phyloP scores from a whole-genome alignment of 116 monocot genomes.

The Cymodocea nodosa region DNA sequence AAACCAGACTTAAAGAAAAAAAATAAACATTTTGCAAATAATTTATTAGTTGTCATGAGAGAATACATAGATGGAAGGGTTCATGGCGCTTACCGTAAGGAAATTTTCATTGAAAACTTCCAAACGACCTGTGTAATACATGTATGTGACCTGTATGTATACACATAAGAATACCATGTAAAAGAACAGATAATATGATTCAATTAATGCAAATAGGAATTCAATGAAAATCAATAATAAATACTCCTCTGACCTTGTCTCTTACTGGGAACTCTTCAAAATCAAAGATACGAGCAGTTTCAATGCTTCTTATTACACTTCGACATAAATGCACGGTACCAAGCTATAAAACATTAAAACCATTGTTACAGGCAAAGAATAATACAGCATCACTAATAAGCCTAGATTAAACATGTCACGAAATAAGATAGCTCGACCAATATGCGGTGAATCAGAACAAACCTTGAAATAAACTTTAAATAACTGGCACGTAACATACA shows the following conservation, averaged over 20 bases:
- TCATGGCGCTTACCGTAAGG: conserved; percentile 43
- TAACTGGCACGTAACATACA: conserved; percentile 81
- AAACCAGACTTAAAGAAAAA: too few species aligned
- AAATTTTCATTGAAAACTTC: conserved; percentile 93
- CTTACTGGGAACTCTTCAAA: conserved; percentile 86
- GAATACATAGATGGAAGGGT: not conserved
- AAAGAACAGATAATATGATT: not conserved
- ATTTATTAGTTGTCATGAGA: not conserved
- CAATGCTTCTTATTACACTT: conserved; percentile 91
- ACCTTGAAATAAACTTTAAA: conserved; percentile 97
- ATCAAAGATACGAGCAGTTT: conserved; percentile 90
- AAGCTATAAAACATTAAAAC: conserved; percentile 41
- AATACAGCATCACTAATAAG: not conserved
- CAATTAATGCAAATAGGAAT: not conserved
- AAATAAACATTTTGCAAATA: too few species aligned
- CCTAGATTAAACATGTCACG: not conserved
- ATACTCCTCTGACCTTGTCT: conserved; percentile 47
- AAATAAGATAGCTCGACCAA: not conserved
- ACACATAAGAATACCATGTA: not conserved
- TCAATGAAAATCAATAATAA: not conserved
- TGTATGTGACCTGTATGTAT: conserved; percentile 74
- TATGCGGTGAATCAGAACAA: not conserved
- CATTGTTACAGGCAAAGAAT: not conserved
- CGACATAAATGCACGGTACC: conserved; percentile 89
- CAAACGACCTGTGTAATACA: conserved; percentile 93